phyloP scores from a whole-genome alignment of 352 stramenopile genomes.

The Globisporangium cystogenes region DNA sequence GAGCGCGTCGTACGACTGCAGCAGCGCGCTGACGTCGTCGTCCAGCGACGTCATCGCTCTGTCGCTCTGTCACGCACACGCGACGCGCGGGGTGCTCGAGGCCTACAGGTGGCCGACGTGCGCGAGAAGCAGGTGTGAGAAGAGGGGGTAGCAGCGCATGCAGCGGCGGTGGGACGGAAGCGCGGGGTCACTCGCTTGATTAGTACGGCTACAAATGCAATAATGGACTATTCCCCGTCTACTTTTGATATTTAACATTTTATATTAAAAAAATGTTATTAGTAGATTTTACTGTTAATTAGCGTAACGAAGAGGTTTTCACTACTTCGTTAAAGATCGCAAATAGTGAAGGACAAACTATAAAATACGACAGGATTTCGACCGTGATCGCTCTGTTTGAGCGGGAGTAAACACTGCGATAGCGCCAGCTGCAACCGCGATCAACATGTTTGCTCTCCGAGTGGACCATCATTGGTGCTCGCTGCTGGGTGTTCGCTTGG shows the following conservation, averaged over 20 bases:
- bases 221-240: neutral
- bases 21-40: constrained; percentile 5
- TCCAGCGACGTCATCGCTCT: neutral
- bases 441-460: neutral
- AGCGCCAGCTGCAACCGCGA: neutral
- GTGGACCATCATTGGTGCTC: neutral
- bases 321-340: too few species aligned
- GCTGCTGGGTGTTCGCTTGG: too few species aligned
- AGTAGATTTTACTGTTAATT: neutral
- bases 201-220: neutral
- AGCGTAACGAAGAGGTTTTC: too few species aligned
- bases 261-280: neutral
- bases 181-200: neutral
- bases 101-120: neutral
- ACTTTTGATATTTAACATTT: neutral
- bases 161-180: neutral
- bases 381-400: neutral
- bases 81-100: too few species aligned
- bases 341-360: too few species aligned
- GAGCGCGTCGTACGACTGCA: constrained; percentile 8
- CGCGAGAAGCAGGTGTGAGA: neutral
- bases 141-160: too few species aligned
- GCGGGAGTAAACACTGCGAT: neutral
- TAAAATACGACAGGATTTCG: too few species aligned
- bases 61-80: too few species aligned